Conservation (phyloP, 768 basidiomycete genomes). For the Leucocoprinus sp. region DNA sequence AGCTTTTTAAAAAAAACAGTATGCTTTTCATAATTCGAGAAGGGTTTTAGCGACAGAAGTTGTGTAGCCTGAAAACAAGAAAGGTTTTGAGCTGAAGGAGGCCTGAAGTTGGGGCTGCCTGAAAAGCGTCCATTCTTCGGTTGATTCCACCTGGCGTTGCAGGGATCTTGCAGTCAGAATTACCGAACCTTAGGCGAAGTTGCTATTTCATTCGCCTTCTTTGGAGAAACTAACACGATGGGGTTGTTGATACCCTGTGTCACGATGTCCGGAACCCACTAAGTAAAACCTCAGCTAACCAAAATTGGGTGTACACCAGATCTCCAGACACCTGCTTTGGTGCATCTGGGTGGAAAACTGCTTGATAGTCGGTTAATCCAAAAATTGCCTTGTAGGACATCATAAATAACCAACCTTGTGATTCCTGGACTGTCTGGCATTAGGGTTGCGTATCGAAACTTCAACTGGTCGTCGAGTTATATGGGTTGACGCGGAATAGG, state of each 20-base stretch:
- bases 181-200: constrained; percentile 14
- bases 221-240: constrained; percentile 28
- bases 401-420: constrained; percentile 42
- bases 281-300: constrained; percentile 27
- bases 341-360: constrained; percentile 17
- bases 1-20: too few relatives aligned
- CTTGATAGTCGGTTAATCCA: not conserved
- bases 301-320: constrained; percentile 21
- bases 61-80: too few relatives aligned
- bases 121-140: too few relatives aligned
- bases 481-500: too few relatives aligned
- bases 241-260: constrained; percentile 28
- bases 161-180: constrained; percentile 20
- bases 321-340: constrained; percentile 16
- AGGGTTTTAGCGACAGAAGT: too few relatives aligned
- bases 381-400: not conserved
- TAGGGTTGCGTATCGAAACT: too few relatives aligned
- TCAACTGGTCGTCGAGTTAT: too few relatives aligned
- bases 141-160: too few relatives aligned
- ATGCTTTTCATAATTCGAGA: too few relatives aligned
- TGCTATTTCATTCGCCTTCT: constrained; percentile 25
- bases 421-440: too few relatives aligned
- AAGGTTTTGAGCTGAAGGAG: too few relatives aligned
- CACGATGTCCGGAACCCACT: constrained; percentile 33
- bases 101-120: too few relatives aligned